phyloP scores from a whole-genome alignment of 202 grass and related monocot species.

The Schoenoplectus tabernaemontani region DNA sequence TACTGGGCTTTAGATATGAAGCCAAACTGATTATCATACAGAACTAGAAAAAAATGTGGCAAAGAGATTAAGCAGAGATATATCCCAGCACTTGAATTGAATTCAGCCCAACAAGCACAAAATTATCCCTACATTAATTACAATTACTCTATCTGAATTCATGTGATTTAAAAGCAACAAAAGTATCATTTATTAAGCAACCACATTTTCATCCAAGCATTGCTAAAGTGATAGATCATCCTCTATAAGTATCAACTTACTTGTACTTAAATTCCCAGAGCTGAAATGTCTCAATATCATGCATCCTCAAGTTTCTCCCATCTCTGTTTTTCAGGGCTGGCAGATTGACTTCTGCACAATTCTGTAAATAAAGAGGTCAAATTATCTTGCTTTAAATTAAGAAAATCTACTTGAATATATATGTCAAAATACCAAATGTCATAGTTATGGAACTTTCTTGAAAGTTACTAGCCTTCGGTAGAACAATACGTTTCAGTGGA shows the following conservation, averaged over 20 bases:
- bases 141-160: too few relatives aligned
- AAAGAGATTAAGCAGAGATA: not conserved
- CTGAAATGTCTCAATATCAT: slow-evolving; percentile 61
- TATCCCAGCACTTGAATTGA: not conserved
- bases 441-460: not conserved
- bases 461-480: slow-evolving; percentile 69
- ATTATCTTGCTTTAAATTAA: not conserved
- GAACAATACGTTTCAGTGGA: slow-evolving; percentile 78
- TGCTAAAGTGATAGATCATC: not conserved
- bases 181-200: not conserved
- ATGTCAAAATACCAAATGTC: not conserved
- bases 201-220: not conserved
- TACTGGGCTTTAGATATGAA: not conserved
- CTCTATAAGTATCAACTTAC: slow-evolving; percentile 19
- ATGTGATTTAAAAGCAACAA: not conserved
- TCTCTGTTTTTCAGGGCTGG: slow-evolving; percentile 67
- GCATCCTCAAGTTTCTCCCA: slow-evolving; percentile 60
- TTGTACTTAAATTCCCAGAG: slow-evolving; percentile 92
- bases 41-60: not conserved
- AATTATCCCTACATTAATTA: too few relatives aligned
- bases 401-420: not conserved
- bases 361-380: slow-evolving; percentile 40
- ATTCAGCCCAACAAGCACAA: not conserved
- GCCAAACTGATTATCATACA: not conserved
- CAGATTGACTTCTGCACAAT: slow-evolving; percentile 69